Evolutionary conservation across 2,329 filamentous ascomycete genomes (phyloP).

Genomic region (Pyricularia grisea): DNA sequence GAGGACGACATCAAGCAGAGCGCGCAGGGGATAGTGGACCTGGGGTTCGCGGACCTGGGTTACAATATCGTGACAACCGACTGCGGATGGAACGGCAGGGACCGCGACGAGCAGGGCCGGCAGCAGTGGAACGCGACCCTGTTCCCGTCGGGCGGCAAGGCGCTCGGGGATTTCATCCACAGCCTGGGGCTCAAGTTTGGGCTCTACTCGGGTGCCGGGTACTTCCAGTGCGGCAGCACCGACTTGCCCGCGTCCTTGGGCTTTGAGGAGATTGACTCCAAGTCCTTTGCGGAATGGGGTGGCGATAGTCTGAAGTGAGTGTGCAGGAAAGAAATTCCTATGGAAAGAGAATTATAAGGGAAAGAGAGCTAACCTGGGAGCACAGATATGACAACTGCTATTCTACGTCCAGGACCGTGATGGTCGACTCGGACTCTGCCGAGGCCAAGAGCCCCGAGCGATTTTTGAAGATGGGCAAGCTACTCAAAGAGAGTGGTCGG

Average conservation of each 20-base stretch:
- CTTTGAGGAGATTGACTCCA: slow-evolving; percentile 30
- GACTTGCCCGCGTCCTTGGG: slow-evolving; percentile 33
- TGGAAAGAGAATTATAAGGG: neutral
- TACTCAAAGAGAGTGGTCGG: slow-evolving; percentile 27
- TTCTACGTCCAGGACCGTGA: slow-evolving; percentile 27
- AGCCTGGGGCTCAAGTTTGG: slow-evolving; percentile 39
- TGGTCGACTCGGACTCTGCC: slow-evolving; percentile 29
- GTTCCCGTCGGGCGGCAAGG: slow-evolving; percentile 41
- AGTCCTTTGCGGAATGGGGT: slow-evolving; percentile 30
- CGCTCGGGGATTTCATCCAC: slow-evolving; percentile 39
- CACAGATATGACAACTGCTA: slow-evolving; percentile 40
- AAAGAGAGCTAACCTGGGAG: neutral
- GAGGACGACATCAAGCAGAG: slow-evolving; percentile 39
- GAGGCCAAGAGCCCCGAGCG: slow-evolving; percentile 28
- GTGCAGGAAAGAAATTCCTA: neutral
- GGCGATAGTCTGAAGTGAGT: slow-evolving; percentile 43
- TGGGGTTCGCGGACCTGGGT: slow-evolving; percentile 40
- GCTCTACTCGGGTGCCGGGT: slow-evolving; percentile 41
- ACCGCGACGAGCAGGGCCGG: slow-evolving; percentile 30
- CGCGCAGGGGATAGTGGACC: slow-evolving; percentile 40
- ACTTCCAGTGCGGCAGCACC: slow-evolving; percentile 31
- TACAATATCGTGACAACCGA: slow-evolving; percentile 49
- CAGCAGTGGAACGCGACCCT: slow-evolving; percentile 38
- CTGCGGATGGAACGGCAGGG: slow-evolving; percentile 42
- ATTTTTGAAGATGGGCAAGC: slow-evolving; percentile 35